Percentiles rank a stretch among this genome's conserved stretches.
These are phyloP conservation scores for Thelonectria blattea DNA, from an alignment of 2,329 filamentous ascomycete genomes.

Conservation along the genomic window DNA sequence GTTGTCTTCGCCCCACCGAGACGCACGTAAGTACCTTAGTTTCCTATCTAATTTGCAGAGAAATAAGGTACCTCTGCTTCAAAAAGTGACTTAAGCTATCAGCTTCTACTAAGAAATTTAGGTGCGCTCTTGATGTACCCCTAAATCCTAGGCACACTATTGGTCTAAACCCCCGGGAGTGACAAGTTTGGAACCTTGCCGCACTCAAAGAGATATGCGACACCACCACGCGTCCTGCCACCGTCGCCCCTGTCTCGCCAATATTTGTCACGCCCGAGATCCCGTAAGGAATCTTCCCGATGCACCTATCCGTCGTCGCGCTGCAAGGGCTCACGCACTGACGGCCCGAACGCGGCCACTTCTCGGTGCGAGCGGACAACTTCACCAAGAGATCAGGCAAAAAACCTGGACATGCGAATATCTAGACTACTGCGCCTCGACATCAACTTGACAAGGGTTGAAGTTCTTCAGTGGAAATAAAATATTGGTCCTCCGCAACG, in stretches of 20 bases:
- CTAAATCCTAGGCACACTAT: no score
- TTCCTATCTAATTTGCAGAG: no score
- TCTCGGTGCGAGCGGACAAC: not conserved
- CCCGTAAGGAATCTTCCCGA: not conserved
- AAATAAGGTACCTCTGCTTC: no score
- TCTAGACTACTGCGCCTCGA: not conserved
- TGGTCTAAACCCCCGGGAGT: no score
- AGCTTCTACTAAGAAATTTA: no score
- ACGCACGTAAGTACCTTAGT: no score
- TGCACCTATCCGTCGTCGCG: not conserved
- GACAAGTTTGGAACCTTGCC: no score
- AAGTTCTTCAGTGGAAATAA: conserved; percentile 43
- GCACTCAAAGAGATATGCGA: no score
- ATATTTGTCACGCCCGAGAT: not conserved
- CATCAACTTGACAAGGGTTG: conserved; percentile 22
- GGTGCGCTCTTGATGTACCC: no score
- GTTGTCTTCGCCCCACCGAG: no score
- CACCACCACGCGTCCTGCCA: conserved; percentile 5
- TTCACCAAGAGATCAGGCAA: not conserved
- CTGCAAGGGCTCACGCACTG: no score
- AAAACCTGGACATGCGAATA: not conserved
- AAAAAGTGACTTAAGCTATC: no score
- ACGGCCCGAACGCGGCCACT: not conserved
- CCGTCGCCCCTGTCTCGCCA: not conserved
- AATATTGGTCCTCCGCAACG: conserved; percentile 42